Conservation (phyloP, 108 stramenopile genomes). For the Cyclotella baltica region DNA sequence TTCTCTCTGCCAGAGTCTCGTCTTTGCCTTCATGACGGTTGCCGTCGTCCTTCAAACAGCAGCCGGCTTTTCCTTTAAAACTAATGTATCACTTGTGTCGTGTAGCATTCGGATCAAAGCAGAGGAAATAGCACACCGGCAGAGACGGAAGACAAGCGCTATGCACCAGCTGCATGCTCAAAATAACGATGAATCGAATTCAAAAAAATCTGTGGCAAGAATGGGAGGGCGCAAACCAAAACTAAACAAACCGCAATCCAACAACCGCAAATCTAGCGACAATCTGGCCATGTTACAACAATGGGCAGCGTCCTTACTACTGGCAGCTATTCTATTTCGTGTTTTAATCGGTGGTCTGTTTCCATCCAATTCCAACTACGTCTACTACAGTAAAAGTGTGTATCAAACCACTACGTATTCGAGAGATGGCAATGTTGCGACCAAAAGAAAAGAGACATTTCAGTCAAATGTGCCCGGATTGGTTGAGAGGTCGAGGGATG, state of each 20-base stretch:
- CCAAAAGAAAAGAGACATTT: slow-evolving; percentile 48
- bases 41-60: too few relatives aligned
- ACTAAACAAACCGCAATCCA: background rate
- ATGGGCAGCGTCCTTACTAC: slow-evolving; percentile 22
- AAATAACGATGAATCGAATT: background rate
- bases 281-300: slow-evolving; percentile 19
- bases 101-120: too few relatives aligned
- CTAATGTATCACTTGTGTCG: too few relatives aligned
- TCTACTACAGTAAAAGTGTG: slow-evolving; percentile 56
- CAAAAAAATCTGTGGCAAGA: slow-evolving; percentile 28
- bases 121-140: background rate
- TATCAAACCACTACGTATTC: slow-evolving; percentile 50
- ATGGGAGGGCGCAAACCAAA: slow-evolving; percentile 36
- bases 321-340: slow-evolving; percentile 12
- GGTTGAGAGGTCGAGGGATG: slow-evolving; percentile 21
- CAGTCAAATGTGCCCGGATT: slow-evolving; percentile 54
- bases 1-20: too few relatives aligned
- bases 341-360: slow-evolving; percentile 40
- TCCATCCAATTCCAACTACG: slow-evolving; percentile 24
- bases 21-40: too few relatives aligned
- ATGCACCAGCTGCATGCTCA: too few relatives aligned
- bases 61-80: too few relatives aligned
- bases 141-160: too few relatives aligned
- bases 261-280: background rate
- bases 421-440: slow-evolving; percentile 56